phyloP scores from a whole-genome alignment of 768 basidiomycete species.

The Calocybe gangraenosa region DNA sequence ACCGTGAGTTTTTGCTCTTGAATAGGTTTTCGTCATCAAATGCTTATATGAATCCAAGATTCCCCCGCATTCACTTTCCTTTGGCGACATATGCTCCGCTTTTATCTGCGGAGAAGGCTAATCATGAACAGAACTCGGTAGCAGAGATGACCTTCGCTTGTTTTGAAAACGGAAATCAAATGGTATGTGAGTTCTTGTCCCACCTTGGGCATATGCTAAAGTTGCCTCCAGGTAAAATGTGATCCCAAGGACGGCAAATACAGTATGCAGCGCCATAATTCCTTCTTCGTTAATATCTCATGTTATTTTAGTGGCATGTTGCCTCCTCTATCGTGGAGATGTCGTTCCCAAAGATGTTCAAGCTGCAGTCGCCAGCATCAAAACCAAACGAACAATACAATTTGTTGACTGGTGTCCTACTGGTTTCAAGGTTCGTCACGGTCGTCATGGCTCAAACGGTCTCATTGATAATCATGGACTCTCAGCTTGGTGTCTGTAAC shows the following conservation, averaged over 20 bases:
- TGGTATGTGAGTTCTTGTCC: conserved; percentile 42
- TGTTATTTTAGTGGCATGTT: conserved; percentile 71
- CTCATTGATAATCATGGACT: conserved; percentile 16
- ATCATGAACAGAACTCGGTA: conserved; percentile 96
- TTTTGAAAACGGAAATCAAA: conserved; percentile 95
- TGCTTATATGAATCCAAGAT: conserved; percentile 40
- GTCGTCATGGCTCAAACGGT: not conserved
- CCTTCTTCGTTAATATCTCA: conserved; percentile 11
- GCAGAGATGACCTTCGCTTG: conserved; percentile 98
- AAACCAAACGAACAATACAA: conserved; percentile 97
- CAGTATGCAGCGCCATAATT: conserved; percentile 50
- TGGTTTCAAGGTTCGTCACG: conserved; percentile 72
- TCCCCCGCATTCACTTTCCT: conserved; percentile 99
- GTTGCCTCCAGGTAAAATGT: conserved; percentile 49
- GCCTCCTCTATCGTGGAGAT: conserved; percentile 90
- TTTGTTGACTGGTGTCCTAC: conserved; percentile 99
- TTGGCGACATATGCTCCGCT: conserved; percentile 95
- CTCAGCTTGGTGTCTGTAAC: conserved; percentile 91
- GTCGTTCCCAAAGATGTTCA: conserved; percentile 97
- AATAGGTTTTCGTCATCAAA: conserved; percentile 10
- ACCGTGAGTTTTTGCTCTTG: conserved; percentile 55
- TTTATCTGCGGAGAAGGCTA: conserved; percentile 91
- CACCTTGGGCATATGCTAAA: not conserved
- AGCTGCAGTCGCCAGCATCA: conserved; percentile 88
- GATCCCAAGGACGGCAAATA: conserved; percentile 99